Evolutionary conservation across 2,329 filamentous ascomycete species (phyloP).

Genomic region (Diaporthe destruens): DNA sequence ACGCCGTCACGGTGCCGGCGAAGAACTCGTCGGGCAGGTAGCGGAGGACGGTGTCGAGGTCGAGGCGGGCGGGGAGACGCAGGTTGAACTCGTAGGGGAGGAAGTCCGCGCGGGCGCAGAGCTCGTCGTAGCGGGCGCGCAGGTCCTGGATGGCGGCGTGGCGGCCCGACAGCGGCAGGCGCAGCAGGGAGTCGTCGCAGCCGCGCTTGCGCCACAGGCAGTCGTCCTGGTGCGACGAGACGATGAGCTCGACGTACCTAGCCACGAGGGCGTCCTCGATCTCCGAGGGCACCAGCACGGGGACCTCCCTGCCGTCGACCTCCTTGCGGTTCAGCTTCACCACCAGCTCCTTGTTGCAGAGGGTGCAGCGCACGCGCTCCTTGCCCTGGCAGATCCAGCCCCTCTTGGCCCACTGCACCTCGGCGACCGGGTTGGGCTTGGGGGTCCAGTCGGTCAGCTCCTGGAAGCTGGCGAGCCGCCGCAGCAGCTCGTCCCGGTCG

Average conservation of each 20-base stretch:
- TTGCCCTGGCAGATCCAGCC: constrained; percentile 90
- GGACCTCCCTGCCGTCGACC: constrained; percentile 66
- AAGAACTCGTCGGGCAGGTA: constrained; percentile 70
- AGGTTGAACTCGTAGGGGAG: constrained; percentile 74
- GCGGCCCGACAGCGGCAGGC: constrained; percentile 73
- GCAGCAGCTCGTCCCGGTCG: constrained; percentile 85
- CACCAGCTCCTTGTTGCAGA: constrained; percentile 86
- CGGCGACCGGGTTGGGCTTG: constrained; percentile 86
- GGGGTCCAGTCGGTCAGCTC: constrained; percentile 94
- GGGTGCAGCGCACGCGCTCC: constrained; percentile 86
- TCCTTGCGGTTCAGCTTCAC: constrained; percentile 79
- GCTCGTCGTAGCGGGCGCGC: constrained; percentile 74
- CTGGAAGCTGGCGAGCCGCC: constrained; percentile 86
- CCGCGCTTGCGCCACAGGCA: constrained; percentile 90
- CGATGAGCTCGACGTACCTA: constrained; percentile 79
- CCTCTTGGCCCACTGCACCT: constrained; percentile 93
- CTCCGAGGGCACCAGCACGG: constrained; percentile 69
- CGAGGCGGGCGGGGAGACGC: constrained; percentile 65
- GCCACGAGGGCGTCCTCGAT: constrained; percentile 79
- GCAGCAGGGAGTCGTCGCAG: constrained; percentile 79
- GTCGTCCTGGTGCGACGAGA: constrained; percentile 80
- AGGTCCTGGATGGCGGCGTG: constrained; percentile 69
- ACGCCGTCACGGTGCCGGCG: constrained; percentile 46
- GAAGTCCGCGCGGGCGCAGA: constrained; percentile 65
- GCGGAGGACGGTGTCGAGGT: constrained; percentile 62